phyloP scores from a whole-genome alignment of 169 alveolate species.

The Plasmodium inui region DNA sequence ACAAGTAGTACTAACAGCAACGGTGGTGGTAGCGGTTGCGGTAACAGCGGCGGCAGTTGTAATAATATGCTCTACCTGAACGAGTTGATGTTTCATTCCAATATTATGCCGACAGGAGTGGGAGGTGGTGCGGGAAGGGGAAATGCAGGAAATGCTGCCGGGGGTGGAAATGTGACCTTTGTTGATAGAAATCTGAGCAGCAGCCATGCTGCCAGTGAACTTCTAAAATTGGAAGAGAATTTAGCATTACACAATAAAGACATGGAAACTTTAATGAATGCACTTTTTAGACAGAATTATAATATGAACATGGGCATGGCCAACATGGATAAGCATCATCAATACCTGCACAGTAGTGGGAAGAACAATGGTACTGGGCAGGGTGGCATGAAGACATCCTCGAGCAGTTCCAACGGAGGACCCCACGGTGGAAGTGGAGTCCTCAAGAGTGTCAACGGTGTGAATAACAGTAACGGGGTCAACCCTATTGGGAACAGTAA shows the following conservation, averaged over 20 bases:
- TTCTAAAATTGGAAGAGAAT: conserved; percentile 37
- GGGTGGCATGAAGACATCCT: background rate
- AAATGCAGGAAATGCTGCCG: background rate
- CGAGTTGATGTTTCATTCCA: conserved; percentile 49
- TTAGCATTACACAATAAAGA: conserved; percentile 56
- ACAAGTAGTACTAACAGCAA: background rate
- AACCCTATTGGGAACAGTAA: background rate
- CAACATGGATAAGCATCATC: conserved; percentile 38
- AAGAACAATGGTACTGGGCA: background rate
- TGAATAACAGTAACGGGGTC: background rate
- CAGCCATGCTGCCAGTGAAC: background rate
- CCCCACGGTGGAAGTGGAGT: background rate
- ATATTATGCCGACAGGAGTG: conserved; percentile 5
- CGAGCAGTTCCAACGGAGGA: background rate
- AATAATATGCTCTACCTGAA: conserved; percentile 48
- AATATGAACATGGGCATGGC: conserved; percentile 41
- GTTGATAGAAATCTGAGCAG: conserved; percentile 27
- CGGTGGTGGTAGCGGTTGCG: background rate
- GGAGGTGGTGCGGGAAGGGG: background rate
- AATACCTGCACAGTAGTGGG: background rate
- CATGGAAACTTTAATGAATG: conserved; percentile 31
- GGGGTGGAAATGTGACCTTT: background rate
- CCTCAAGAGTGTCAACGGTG: background rate
- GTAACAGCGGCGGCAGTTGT: background rate
- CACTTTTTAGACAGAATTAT: conserved; percentile 57